Evolutionary conservation across 441 rosid genomes (phyloP), one percentile per base, ranked within the genome.

Genomic region (Euphorbia neoarborescens): DNA sequence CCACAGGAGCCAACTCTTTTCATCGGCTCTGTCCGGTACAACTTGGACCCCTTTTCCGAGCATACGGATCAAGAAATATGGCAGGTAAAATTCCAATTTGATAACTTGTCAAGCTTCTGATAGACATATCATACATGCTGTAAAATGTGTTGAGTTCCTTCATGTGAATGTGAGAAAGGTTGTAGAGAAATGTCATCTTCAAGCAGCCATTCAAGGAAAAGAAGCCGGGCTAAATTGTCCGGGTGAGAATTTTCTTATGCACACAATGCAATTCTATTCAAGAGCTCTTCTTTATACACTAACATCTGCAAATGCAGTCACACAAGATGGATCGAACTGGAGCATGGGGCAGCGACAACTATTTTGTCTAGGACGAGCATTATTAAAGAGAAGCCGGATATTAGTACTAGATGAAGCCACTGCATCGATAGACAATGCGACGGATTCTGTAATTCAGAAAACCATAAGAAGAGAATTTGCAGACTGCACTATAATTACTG

Each of bases 1-100:
- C 99, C 97, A 69, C 98, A 92, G 51, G 99, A 92, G 69, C 97
- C 99, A 53, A 95, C 98, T 44, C 89, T 92, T 48, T 92, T 92
- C 75, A 76, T 79, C 57, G 99, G 98, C 42, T 87, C 92, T 24
- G 95, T 95, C 48, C 84, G 97, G 71, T 87, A 80, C 78, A 92
- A 92, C 56, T 70, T 92, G 76, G 98, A 95, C 73, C 99, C 99
- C 30, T 78, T 88, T 57, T 77, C 79, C 22, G 75, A 84, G 22
- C 87, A 89, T 73, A 69, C 89, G 1, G 97, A 95, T 77, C 83
- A 78, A 72, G 92, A 88, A 72, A 89, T 90, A 80, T 92, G 99
- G 99, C 88, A 90, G 95, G 99, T 91, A 85, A 48, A 58, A 0
- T 32, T 38, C 32, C 68, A 5, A 2, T 13, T 25, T 7, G 62